Evolutionary conservation across 179 eudicot species (phyloP), one percentile per base, ranked within the genome.

Genomic region (Amaranthus tricolor): DNA sequence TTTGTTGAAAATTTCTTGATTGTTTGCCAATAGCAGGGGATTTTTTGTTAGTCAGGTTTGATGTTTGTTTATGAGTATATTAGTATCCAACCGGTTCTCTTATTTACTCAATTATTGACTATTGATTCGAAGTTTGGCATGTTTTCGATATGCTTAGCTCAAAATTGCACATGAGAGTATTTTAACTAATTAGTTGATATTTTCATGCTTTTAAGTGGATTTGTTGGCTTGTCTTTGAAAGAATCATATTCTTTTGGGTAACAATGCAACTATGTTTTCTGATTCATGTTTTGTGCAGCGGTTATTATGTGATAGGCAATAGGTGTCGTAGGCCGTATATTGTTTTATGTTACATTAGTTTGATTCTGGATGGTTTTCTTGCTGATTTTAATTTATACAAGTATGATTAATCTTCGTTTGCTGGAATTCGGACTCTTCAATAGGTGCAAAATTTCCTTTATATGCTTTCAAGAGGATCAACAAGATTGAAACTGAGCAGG

Each of bases 391-490:
- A 70, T 40, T 74, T 40, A 47, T 54, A 58, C 31, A 20, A 74
- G n/a, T 57, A 10, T 67, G 57, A 67, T 58, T 49, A 60, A 19
- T 76, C 31, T 16, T 68, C 60, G 52, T 58, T 72, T 71, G 24
- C 12, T 68, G 19, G 55, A 44, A 19, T 19, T 14, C 60, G 16
- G 49, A 59, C 31, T 66, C 45, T 58, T 63, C 21, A 56, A 68
- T 57, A 96, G 99, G 96, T 55, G 87, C 99, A 40, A 96, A 86
- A 84, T 79, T 96, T 45, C 99, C 99, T 74, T 62, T 93, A 81
- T 96, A 96, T 76, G 94, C 91, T 75, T 96, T 79, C 87, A 85
- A 81, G 82, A 89, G 74, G 82, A 78, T 67, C 73, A 81, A 70
- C 78, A 78, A 86, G 77, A 20, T 59, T 73, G 86, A 69, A 71